Base-by-base conservation (phyloP, 352 stramenopile genomes). In the Saprolegnia parasitica region DNA sequence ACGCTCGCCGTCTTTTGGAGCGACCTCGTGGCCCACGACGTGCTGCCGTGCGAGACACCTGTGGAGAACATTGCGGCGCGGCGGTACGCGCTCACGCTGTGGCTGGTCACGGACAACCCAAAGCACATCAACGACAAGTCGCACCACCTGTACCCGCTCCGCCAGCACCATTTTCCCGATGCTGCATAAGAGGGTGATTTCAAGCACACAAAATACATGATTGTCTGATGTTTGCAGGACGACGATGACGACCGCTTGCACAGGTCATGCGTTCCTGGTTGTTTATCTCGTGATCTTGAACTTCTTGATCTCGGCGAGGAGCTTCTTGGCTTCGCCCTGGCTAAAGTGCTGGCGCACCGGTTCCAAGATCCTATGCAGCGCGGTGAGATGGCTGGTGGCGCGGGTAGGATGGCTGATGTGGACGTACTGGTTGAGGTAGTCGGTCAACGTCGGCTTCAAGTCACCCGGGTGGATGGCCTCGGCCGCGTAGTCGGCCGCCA, bases 311-410 rank as follows among this genome's bases (percentile, higher is more conserved):
- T 98, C 88, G 32, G 82, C 86, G n/a, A 99, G 84, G 49, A 99
- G 77, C 71, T 97, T 85, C 78, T 98, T 97, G 24, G 97, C 89
- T 60, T 97, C 92, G 56, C 93, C 90, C 79, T 98, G 84, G 29
- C 81, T 87, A 64, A 99, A 99, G 79, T 99, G 97, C 72, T 96
- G 78, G 56, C 97, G 87, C 49, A 99, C 97, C 18, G 97, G 97
- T 74, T 98, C 89, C 70, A 99, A 75, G 45, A 98, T 96, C 35
- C 86, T 92, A n/a, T n/a, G 66, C 50, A 55, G 67, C 15, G 65
- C 23, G 61, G n/a, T 45, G 11, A 63, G 13, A 46, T n/a, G 64
- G 24, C 45, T 64, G 24, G 11, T 67, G 29, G 29, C 2, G 2
- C 29, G 2, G 29, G 5, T 35, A 35, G n/a, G 9, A 63, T 23